Evolutionary conservation across 768 basidiomycete genomes (phyloP), one percentile per base, ranked within the genome.

Genomic region (Sarcomyxa edulis): DNA sequence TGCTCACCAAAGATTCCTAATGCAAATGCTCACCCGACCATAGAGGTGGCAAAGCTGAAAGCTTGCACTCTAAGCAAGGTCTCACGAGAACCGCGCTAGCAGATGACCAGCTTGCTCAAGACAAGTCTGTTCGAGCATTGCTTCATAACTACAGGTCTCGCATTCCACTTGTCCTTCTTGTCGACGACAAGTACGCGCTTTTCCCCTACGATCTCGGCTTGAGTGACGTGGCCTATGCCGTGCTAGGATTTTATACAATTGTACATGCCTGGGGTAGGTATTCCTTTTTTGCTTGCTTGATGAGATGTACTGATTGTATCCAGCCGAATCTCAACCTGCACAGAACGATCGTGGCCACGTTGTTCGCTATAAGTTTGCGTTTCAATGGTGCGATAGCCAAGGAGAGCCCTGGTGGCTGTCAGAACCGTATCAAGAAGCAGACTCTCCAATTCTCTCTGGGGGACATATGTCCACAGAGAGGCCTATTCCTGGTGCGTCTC

Each of bases 371-470:
- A 91, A 90, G 54, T 89, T 91, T 49, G 79, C 81, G 4, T 91
- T 91, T 47, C 81, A 83, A 48, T 91, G 87, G 86, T 86, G 84
- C 46, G 73, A 80, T 43, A 72, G 67, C 29, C 88, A 90, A 62
- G 84, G 69, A 8, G 48, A 56, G 15, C 72, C 72, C 18, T 74
- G 71, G 73, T 74, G 73, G 72, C 42, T 51, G 19, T 32, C 44
- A n/a, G n/a, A n/a, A n/a, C n/a, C n/a, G n/a, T n/a, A n/a, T n/a
- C n/a, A n/a, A n/a, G n/a, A n/a, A n/a, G n/a, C 30, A 39, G 21
- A 18, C 12, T 15, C 4, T 15, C 10, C 7, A n/a, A 9, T 22
- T n/a, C n/a, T n/a, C n/a, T n/a, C n/a, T n/a, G n/a, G n/a, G n/a
- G n/a, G n/a, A n/a, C n/a, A n/a, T n/a, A n/a, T n/a, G n/a, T n/a